Evolutionary conservation across 2,329 filamentous ascomycete species (phyloP), one percentile per base, ranked within the genome.

Genomic region (Lasiodiplodia gonubiensis): DNA sequence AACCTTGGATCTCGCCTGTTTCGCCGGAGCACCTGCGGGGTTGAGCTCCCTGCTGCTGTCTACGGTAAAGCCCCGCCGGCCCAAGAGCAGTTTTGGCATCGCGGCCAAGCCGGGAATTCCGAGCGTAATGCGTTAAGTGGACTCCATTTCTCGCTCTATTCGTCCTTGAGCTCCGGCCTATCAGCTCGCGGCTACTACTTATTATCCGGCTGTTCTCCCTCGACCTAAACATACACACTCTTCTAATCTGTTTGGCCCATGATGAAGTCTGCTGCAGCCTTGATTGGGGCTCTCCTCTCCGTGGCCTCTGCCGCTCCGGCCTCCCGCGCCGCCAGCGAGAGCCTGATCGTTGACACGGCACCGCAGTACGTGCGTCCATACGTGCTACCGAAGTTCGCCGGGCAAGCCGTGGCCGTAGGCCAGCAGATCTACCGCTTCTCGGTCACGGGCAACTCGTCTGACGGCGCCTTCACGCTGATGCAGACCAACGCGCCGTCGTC

Each of bases 371-470:
- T 75, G 3, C 77, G 76, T 7, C 77, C 79, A 2, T 80, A 80
- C 61, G 71, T 79, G 48, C 72, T 80, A 37, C 76, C 74, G 52
- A 74, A 78, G 64, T 76, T 78, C 66, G 70, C 75, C 12, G 74
- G 75, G 21, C 74, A 77, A 33, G 74, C 77, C 11, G 74, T 77
- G n/a, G 71, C 72, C n/a, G 68, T 81, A 27, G 77, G 76, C 12
- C 70, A 72, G 11, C 80, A 81, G 68, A 66, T 80, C 63, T 81
- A 80, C 70, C 78, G 79, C 7, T 81, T 82, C 71, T 75, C 77
- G 3, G 81, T 83, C 2, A 83, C 82, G 0, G 80, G 81, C 3
- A 77, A 79, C 35, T 82, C 81, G 1, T 83, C 81, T 1, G 80
- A 75, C 66, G 74, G 79, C 70, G 81, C 81, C 6, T 84, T 83